Evolutionary conservation across 257 asterid genomes (phyloP), one percentile per base, ranked within the genome.

Genomic region (Ehretia macrophylla): DNA sequence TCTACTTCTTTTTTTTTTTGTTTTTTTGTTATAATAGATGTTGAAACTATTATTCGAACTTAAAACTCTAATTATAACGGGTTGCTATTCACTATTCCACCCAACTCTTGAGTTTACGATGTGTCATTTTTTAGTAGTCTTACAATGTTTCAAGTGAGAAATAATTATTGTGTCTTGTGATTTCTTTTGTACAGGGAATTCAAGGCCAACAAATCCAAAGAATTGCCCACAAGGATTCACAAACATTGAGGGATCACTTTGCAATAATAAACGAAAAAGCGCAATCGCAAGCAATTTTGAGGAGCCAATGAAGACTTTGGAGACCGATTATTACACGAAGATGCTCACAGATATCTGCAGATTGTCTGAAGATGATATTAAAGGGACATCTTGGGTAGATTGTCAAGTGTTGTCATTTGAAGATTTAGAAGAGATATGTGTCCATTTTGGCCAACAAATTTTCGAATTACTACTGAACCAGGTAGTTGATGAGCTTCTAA

Each of bases 361-460:
- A 59, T 51, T 73, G 37, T 58, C 78, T 46, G 79, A 71, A 56
- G 79, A 78, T n/a, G 63, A 63, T 35, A n/a, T 66, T 10, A 56
- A 65, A 17, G 69, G 74, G 75, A 62, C 59, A 8, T 22, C 35
- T 32, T 76, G 85, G 85, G 20, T 56, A 32, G 5, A 56, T 19
- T 67, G 72, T 23, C 62, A 44, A 59, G 55, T 42, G 66, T 32
- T 47, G 17, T 61, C 39, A 52, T 69, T 72, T 11, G 74, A 76
- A 32, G 74, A 68, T 57, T 65, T 67, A 50, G 84, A 79, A 68
- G 83, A 81, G 9, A 68, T 70, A 10, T 79, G 82, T 57, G 55
- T 18, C 37, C 65, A 64, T 14, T 70, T 74, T 55, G 85, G 78
- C 17, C 76, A 70, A 19, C 74, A 74, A 47, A 77, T 78, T 76